A percentile compares a stretch with the other conserved stretches of the same genome.
Conservation (phyloP, 345 rosid genomes). For the Aquilaria malaccensis region DNA sequence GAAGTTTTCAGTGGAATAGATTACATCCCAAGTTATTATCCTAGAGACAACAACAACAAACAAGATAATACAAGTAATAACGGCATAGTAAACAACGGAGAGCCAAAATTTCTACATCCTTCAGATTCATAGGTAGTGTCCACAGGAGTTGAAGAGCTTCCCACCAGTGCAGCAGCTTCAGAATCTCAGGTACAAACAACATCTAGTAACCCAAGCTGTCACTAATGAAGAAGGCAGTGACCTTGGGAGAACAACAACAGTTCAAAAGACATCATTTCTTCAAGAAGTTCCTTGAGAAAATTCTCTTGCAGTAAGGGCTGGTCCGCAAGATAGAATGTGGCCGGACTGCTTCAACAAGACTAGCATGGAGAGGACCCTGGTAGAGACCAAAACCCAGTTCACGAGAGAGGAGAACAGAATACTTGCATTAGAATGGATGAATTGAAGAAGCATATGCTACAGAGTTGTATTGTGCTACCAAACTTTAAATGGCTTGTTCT, state of each 20-base stretch:
- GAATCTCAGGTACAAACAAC: conserved; percentile 16
- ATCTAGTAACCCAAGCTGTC: conserved; percentile 7
- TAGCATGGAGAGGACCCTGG: conserved; percentile 46
- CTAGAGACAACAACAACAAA: conserved; percentile 27
- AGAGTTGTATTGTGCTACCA: no score
- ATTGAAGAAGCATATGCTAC: no score
- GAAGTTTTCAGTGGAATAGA: conserved; percentile 7
- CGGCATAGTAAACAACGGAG: conserved; percentile 23
- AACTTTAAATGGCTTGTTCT: no score
- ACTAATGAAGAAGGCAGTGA: conserved; percentile 19
- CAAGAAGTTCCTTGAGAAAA: conserved; percentile 46
- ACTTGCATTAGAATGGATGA: background rate
- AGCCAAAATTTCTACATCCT: conserved; percentile 15
- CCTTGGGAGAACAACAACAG: conserved; percentile 27
- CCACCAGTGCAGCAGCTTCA: conserved; percentile 16
- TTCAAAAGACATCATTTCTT: conserved; percentile 32
- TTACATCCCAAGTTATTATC: conserved; percentile 11
- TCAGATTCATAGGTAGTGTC: conserved; percentile 12
- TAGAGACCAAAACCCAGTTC: conserved; percentile 6
- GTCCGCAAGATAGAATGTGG: conserved; percentile 36
- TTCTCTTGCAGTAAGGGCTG: conserved; percentile 70
- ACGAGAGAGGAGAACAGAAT: background rate
- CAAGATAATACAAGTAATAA: conserved; percentile 21
- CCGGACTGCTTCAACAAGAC: conserved; percentile 39
- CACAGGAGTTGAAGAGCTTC: conserved; percentile 8